Base-by-base conservation (phyloP, 2,329 filamentous ascomycete species). In the Canariomyces notabilis region DNA sequence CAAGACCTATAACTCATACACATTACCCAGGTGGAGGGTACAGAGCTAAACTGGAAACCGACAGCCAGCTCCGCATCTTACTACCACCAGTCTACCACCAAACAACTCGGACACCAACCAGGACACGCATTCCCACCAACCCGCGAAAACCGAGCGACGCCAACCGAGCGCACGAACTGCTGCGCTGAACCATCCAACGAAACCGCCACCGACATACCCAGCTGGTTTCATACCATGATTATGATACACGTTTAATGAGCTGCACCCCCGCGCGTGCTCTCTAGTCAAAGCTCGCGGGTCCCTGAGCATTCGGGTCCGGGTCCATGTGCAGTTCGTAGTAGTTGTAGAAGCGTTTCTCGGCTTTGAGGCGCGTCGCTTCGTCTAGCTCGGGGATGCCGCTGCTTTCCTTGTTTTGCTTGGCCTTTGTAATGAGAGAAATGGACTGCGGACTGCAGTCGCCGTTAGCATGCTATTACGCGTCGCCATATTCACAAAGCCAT, bases 271-370 rank as follows among this genome's bases (percentile, higher is more conserved):
- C 29, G 15, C 19, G n/a, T 12, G 7, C 9, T 26, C 15, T 29
- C 48, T 67, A 78, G 61, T 79, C 68, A 58, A 80, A 81, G 37
- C 69, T 64, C 6, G 73, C 75, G 3, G 69, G 70, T 4, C 76
- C 77, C 51, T 72, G 71, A 0, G 71, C 70, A 35, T 68, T 69
- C 9, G 68, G 54, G 38, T 72, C 68, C 2, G 71, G 66, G 37
- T 77, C 75, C 31, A 55, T 59, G 42, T 76, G 71, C 22, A 73
- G 68, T 55, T 80, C 70, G 54, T 76, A 81, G 56, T 74, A 81
- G 50, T 64, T 73, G 45, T 69, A 64, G 58, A 74, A 76, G 41
- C 65, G 61, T 43, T 70, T 64, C 57, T 80, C 76, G 4, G 77
- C 77, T 60, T 73, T 76, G 20, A 62, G 62, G 50, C 67, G 67